phyloP scores from a whole-genome alignment of 2,329 filamentous ascomycete genomes.

The Xylaria sp. region DNA sequence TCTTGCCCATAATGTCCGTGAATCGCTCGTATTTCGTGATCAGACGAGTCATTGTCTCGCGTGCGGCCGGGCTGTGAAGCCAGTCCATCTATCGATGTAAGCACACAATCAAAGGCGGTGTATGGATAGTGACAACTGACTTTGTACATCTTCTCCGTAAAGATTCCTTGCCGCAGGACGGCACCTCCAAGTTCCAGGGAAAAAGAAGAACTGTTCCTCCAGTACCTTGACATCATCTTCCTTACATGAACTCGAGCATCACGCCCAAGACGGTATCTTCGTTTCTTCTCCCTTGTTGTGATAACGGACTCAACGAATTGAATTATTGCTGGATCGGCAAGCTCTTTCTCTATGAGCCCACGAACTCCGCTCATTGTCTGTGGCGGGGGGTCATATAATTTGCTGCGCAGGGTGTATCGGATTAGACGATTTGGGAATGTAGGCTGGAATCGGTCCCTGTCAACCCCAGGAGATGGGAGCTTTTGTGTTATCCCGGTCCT shows the following conservation, averaged over 20 bases:
- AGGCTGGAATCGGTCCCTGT: slow-evolving; percentile 38
- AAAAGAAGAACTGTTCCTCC: slow-evolving; percentile 70
- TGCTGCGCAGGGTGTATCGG: slow-evolving; percentile 49
- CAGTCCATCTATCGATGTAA: slow-evolving; percentile 63
- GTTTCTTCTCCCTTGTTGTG: slow-evolving; percentile 24
- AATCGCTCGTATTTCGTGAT: slow-evolving; percentile 71
- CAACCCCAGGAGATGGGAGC: slow-evolving; percentile 29
- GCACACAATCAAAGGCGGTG: not conserved
- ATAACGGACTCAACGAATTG: slow-evolving; percentile 47
- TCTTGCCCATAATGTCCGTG: slow-evolving; percentile 59
- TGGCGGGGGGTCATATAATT: slow-evolving; percentile 46
- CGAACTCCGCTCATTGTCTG: slow-evolving; percentile 59
- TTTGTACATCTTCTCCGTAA: slow-evolving; percentile 74
- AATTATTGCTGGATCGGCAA: slow-evolving; percentile 48
- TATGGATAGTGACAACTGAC: slow-evolving; percentile 28
- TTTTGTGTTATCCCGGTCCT: slow-evolving; percentile 55
- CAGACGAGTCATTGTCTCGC: slow-evolving; percentile 67
- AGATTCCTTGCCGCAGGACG: slow-evolving; percentile 69
- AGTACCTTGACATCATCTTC: slow-evolving; percentile 74
- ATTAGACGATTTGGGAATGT: slow-evolving; percentile 66
- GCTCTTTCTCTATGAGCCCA: slow-evolving; percentile 52
- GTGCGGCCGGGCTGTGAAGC: slow-evolving; percentile 72
- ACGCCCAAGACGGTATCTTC: slow-evolving; percentile 31
- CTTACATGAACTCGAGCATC: slow-evolving; percentile 55
- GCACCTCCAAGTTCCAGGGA: slow-evolving; percentile 69